phyloP scores from a whole-genome alignment of 495 filamentous ascomycete genomes.

The Sordaria brevicollis region DNA sequence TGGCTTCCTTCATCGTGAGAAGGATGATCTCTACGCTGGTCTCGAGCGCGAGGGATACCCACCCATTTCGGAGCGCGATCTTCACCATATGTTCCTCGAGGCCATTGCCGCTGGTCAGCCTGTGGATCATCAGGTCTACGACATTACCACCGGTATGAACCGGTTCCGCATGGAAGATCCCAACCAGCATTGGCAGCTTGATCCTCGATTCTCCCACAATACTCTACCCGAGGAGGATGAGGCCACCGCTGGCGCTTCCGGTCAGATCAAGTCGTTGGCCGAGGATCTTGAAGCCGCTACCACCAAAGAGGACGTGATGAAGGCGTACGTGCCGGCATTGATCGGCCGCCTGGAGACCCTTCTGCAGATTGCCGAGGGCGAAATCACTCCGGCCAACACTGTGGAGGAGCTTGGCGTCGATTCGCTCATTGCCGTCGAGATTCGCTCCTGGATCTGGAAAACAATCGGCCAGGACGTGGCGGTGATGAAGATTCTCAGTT shows the following conservation, averaged over 20 bases:
- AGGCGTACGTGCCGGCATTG: conserved; percentile 16
- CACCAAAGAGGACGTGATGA: conserved; percentile 7
- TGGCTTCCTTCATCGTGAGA: conserved; percentile 44
- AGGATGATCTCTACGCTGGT: conserved; percentile 27
- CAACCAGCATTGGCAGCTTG: conserved; percentile 27
- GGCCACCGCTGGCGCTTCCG: neutral
- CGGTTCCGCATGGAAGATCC: conserved; percentile 18
- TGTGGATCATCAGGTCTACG: conserved; percentile 6
- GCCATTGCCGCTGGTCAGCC: conserved; percentile 36
- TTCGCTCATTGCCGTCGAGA: conserved; percentile 38
- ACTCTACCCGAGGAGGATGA: conserved; percentile 8
- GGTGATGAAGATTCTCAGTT: conserved; percentile 42
- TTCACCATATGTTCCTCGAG: conserved; percentile 51
- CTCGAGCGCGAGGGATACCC: conserved; percentile 36
- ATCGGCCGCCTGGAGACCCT: conserved; percentile 16
- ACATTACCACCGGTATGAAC: conserved; percentile 32
- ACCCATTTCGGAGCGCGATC: conserved; percentile 48
- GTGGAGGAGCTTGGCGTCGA: conserved; percentile 33
- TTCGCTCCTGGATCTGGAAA: conserved; percentile 36
- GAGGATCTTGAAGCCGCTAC: conserved; percentile 13
- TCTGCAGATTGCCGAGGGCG: conserved; percentile 20
- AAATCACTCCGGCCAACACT: conserved; percentile 14
- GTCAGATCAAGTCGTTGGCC: conserved; percentile 8
- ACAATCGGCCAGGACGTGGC: conserved; percentile 33
- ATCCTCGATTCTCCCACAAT: conserved; percentile 32